Conservation (phyloP, 169 alveolate genomes). For the Amoebophrya sp. region DNA sequence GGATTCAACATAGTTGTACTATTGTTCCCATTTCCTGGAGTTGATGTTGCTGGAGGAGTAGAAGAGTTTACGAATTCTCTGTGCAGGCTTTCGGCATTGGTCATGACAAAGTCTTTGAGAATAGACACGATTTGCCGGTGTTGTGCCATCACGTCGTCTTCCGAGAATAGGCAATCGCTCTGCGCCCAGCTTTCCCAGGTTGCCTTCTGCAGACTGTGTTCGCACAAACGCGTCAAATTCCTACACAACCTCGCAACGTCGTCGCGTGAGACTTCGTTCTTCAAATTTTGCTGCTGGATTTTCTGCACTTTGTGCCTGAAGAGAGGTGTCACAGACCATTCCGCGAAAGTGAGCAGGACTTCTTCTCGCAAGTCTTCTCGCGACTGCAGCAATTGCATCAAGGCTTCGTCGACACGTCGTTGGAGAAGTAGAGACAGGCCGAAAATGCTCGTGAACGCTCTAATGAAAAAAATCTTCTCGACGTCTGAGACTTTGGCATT, state of each 20-base stretch:
- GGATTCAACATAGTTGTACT: background rate
- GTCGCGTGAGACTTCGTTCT: background rate
- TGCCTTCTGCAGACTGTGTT: background rate
- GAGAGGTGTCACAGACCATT: background rate
- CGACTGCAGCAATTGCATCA: background rate
- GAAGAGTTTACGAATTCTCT: background rate
- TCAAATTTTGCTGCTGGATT: background rate
- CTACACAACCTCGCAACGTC: background rate
- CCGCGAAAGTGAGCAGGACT: background rate
- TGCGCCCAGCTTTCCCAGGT: no score
- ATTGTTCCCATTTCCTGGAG: background rate
- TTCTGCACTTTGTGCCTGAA: no score
- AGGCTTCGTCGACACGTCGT: background rate
- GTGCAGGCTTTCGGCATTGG: background rate
- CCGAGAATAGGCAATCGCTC: background rate
- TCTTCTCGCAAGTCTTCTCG: background rate
- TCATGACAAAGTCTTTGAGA: background rate
- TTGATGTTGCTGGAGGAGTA: no score
- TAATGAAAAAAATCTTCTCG: background rate
- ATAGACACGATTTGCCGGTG: conserved; percentile 2
- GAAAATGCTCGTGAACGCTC: background rate
- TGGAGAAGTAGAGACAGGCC: background rate
- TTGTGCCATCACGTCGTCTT: background rate
- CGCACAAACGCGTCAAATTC: background rate
- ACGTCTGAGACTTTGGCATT: background rate